Base-by-base conservation (phyloP, 345 rosid genomes). In the Garcia nutans region DNA sequence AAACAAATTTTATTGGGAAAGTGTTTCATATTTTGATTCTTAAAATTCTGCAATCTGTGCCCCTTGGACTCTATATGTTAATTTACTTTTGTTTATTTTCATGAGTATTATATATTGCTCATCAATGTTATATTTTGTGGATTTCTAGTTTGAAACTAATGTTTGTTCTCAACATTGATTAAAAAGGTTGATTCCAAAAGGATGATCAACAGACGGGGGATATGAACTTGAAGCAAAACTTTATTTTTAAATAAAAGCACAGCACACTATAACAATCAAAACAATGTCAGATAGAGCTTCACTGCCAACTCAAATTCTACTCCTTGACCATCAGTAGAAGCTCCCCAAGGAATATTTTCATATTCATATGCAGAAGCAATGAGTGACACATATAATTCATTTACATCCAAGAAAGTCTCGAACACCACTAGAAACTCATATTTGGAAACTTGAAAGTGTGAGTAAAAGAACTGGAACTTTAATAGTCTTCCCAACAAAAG, bases 401-500 rank as follows among this genome's bases (percentile, higher is more conserved):
- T 31, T 42, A 19, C 28, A 44, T 44, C 17, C 11, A 65, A 66
- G 23, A 33, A 64, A 63, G 31, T 16, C 68, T 64, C 17, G 23
- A 1, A 12, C 6, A 17, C 45, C 6, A 62, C 9, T 31, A 41
- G 37, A 65, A 37, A 37, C 41, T 37, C 50, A 19, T 15, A 24
- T 41, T n/a, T 47, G 45, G 49, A 9, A 16, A 15, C 33, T 1
- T 22, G 37, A 24, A 54, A 10, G 50, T 45, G 52, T 28, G 12
- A 72, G n/a, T 28, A 45, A 68, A 55, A 22, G 44, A 62, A 70
- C 56, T 54, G 59, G n/a, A 23, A 56, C 33, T 45, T 72, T 64
- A 74, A 74, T 8, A 22, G 19, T 8, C 61, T 50, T 65, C 71
- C 15, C 16, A 41, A 74, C 13, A 33, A 42, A 74, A 42, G 55